Conservation (phyloP, 2,329 filamentous ascomycete species). For the Xenoacremonium recifei region DNA sequence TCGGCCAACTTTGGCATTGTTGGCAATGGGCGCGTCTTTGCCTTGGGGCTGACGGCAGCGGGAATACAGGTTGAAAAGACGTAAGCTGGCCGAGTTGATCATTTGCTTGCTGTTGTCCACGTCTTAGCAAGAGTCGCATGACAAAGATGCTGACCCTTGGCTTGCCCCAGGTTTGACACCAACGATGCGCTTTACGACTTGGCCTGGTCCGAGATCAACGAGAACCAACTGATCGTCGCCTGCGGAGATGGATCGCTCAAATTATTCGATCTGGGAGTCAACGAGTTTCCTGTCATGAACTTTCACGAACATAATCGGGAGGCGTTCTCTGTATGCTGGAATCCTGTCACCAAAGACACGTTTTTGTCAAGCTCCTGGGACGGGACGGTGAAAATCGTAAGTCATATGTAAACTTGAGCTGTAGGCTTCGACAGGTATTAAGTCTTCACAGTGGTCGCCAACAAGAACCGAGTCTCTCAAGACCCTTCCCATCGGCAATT, state of each 20-base stretch:
- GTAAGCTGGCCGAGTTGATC: no score
- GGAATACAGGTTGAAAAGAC: constrained; percentile 84
- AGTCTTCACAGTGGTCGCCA: constrained; percentile 70
- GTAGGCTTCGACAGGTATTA: constrained; percentile 1
- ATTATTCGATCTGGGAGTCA: constrained; percentile 81
- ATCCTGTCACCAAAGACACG: constrained; percentile 82
- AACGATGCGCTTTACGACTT: constrained; percentile 96
- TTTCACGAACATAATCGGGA: constrained; percentile 94
- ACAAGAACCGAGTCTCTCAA: constrained; percentile 70
- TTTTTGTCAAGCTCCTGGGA: constrained; percentile 96
- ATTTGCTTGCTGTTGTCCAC: no score
- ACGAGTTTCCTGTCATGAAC: constrained; percentile 83
- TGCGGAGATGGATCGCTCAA: constrained; percentile 94
- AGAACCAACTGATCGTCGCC: constrained; percentile 87
- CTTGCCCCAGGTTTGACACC: constrained; percentile 75
- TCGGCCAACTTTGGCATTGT: constrained; percentile 97
- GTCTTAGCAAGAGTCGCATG: no score
- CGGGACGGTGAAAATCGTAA: constrained; percentile 83
- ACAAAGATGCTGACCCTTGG: constrained; percentile 1
- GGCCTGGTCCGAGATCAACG: constrained; percentile 93
- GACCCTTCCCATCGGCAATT: constrained; percentile 87
- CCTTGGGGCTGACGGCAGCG: constrained; percentile 76
- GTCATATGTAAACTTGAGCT: constrained; percentile 18
- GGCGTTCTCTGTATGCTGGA: constrained; percentile 92
- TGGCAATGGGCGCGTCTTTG: constrained; percentile 87